Evolutionary conservation across 1,284 basidiomycete genomes (phyloP).

Genomic region (Tilletiopsis washingtonensis): DNA sequence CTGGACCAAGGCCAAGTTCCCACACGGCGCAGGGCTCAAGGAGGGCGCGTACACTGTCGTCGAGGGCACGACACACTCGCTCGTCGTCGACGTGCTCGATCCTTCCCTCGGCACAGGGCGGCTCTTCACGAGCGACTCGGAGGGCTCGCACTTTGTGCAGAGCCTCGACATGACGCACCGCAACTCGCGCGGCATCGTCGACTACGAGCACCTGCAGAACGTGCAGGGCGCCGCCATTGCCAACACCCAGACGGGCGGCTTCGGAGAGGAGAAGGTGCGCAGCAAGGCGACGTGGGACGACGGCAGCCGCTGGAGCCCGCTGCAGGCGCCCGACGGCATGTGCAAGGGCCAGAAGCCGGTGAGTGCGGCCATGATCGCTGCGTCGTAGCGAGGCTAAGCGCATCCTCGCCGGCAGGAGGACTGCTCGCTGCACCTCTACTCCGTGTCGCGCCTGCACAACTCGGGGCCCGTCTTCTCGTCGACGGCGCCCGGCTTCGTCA

Average conservation of each 20-base stretch:
- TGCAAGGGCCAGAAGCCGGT: slow-evolving; percentile 59
- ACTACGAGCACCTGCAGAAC: slow-evolving; percentile 83
- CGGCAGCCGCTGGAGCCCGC: slow-evolving; percentile 68
- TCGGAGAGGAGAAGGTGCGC: slow-evolving; percentile 52
- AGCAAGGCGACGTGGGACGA: slow-evolving; percentile 74
- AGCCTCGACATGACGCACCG: slow-evolving; percentile 83
- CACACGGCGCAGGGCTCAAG: slow-evolving; percentile 69
- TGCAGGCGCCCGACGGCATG: slow-evolving; percentile 58
- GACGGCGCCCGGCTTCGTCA: slow-evolving; percentile 82
- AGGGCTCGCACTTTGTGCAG: slow-evolving; percentile 91
- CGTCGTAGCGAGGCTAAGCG: no score
- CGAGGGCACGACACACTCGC: slow-evolving; percentile 81
- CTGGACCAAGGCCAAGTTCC: slow-evolving; percentile 55
- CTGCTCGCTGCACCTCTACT: slow-evolving; percentile 84
- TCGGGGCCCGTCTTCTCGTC: slow-evolving; percentile 88
- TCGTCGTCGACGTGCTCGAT: slow-evolving; percentile 74
- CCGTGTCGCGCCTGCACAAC: slow-evolving; percentile 83
- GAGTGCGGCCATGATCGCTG: no score
- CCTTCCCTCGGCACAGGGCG: slow-evolving; percentile 62
- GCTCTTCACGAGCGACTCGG: slow-evolving; percentile 85
- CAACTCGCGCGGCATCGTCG: slow-evolving; percentile 77
- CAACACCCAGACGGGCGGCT: slow-evolving; percentile 72
- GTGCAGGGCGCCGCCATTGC: slow-evolving; percentile 89
- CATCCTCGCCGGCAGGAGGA: no score
- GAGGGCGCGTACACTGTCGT: slow-evolving; percentile 95